Conservation (phyloP, 2,329 filamentous ascomycete species). For the Diaporthe sp. region DNA sequence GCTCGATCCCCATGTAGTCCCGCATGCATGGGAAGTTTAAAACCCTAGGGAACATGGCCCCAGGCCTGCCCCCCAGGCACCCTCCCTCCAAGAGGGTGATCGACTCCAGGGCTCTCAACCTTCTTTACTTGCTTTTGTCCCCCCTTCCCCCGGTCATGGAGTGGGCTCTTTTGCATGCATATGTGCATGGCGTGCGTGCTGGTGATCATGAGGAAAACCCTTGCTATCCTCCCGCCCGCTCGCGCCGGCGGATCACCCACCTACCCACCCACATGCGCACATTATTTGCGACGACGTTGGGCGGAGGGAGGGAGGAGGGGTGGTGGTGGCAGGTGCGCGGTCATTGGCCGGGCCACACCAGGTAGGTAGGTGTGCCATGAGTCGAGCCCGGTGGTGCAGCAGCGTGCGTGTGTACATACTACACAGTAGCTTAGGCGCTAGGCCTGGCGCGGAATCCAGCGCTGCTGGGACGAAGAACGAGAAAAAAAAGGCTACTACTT, state of each 20-base stretch:
- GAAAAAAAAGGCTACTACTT: background rate
- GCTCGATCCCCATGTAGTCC: constrained; percentile 1
- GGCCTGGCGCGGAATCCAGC: constrained; percentile 19
- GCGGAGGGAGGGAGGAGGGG: too few relatives aligned
- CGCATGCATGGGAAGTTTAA: constrained; percentile 27
- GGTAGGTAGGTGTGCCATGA: constrained; percentile 14
- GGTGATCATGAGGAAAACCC: background rate
- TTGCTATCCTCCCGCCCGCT: background rate
- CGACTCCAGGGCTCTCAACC: background rate
- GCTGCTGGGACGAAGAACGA: background rate
- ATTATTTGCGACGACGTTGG: background rate
- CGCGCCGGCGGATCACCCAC: background rate
- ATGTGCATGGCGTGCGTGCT: background rate
- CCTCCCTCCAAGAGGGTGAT: too few relatives aligned
- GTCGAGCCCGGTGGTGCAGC: background rate
- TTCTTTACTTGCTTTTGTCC: background rate
- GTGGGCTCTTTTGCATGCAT: background rate
- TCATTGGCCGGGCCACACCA: background rate
- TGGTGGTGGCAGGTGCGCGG: background rate
- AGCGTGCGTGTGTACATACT: background rate
- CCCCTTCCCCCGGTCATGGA: background rate
- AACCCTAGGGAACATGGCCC: background rate
- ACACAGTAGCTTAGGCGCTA: constrained; percentile 19
- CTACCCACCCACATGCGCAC: background rate
- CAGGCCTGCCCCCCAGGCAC: too few relatives aligned